Conservation (phyloP, 331 rosid species). For the Malus hybrid region DNA sequence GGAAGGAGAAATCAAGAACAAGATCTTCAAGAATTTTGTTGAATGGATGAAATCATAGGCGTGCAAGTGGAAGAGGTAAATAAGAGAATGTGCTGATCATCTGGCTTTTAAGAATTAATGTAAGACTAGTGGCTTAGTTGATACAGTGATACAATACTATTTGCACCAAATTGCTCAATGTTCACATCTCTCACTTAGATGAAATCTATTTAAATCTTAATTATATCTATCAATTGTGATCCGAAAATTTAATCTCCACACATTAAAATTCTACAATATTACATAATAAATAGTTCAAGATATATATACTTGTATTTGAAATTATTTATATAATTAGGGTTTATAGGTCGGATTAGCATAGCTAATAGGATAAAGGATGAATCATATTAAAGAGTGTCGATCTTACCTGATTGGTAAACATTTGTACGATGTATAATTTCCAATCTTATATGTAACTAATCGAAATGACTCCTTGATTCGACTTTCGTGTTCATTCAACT, state of each 20-base stretch:
- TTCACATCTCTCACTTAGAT: no score
- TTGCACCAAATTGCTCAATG: background rate
- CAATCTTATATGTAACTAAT: no score
- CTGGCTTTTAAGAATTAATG: background rate
- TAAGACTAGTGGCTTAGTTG: background rate
- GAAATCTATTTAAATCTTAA: background rate
- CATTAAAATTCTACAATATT: background rate
- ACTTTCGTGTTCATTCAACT: background rate
- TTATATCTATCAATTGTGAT: background rate
- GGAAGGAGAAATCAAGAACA: slow-evolving; percentile 18
- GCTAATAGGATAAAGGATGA: no score
- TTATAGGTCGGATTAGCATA: no score
- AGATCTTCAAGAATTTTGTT: slow-evolving; percentile 21
- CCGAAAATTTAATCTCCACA: background rate
- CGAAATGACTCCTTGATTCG: no score
- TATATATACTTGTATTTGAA: background rate
- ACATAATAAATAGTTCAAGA: background rate
- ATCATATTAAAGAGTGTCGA: no score
- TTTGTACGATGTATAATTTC: no score
- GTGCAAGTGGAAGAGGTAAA: no score
- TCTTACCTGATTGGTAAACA: no score
- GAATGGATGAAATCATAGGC: slow-evolving; percentile 36
- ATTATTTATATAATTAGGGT: no score
- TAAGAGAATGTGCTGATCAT: no score
- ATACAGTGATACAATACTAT: background rate